Evolutionary conservation across 495 filamentous ascomycete species (phyloP).

Genomic region (Aspergillus baeticus): DNA sequence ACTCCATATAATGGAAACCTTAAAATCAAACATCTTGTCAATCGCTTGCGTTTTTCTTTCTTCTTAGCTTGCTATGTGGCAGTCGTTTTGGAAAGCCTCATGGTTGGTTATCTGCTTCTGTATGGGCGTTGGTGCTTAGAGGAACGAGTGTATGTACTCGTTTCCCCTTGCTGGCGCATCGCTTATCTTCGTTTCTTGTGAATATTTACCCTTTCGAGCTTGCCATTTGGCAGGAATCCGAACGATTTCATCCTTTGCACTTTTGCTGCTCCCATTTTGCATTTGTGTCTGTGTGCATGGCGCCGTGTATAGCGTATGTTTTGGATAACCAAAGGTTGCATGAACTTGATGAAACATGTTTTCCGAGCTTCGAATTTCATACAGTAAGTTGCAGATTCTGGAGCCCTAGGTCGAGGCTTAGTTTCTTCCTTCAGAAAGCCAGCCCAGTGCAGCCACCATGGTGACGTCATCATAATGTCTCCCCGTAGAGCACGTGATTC

Average conservation of each 20-base stretch:
- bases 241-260: slow-evolving; percentile 17
- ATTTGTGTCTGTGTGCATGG: slow-evolving; percentile 19
- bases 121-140: background rate
- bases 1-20: background rate
- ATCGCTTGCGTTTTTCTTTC: slow-evolving; percentile 1
- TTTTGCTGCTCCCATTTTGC: slow-evolving; percentile 11
- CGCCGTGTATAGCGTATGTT: slow-evolving; percentile 20
- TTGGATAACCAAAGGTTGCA: slow-evolving; percentile 13
- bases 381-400: background rate
- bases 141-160: background rate
- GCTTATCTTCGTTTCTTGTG: slow-evolving; percentile 34
- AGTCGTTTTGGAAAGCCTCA: background rate
- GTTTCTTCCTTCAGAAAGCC: no score
- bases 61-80: background rate
- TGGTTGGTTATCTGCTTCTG: background rate
- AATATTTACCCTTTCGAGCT: slow-evolving; percentile 34
- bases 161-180: background rate
- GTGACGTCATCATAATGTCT: background rate
- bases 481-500: slow-evolving; percentile 17
- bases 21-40: slow-evolving; percentile 3
- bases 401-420: no score
- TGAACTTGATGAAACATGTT: slow-evolving; percentile 17
- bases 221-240: slow-evolving; percentile 19
- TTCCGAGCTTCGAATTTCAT: background rate
- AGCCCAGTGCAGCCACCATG: no score